A percentile compares a stretch with the other conserved stretches of the same genome.
Conservation (phyloP, 2,329 filamentous ascomycete species). For the Pseudocercospora vitis region DNA sequence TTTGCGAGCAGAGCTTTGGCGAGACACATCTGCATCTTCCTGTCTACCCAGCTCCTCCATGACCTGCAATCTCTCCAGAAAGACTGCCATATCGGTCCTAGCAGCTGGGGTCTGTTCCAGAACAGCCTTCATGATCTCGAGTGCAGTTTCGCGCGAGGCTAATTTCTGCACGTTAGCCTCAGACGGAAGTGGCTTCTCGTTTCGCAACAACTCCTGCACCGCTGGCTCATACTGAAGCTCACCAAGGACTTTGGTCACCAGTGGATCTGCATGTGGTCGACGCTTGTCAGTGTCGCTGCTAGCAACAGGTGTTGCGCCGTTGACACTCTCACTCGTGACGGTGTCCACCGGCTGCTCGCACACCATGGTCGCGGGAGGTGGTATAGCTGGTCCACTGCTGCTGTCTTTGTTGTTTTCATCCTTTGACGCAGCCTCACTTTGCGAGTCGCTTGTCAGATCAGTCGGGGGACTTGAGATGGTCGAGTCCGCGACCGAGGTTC, state of each 20-base stretch:
- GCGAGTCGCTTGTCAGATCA: background rate
- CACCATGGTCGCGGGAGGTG: background rate
- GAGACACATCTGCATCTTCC: background rate
- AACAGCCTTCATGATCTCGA: slow-evolving; percentile 17
- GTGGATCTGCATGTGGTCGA: slow-evolving; percentile 12
- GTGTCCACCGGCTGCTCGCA: background rate
- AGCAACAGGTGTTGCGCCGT: background rate
- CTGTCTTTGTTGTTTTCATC: background rate
- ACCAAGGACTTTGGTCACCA: slow-evolving; percentile 19
- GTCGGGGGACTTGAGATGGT: background rate
- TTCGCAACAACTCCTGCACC: slow-evolving; percentile 14
- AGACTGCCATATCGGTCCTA: slow-evolving; percentile 7
- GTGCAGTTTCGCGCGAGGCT: slow-evolving; percentile 10
- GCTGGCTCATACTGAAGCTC: slow-evolving; percentile 18
- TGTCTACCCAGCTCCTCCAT: slow-evolving; percentile 8
- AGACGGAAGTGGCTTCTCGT: slow-evolving; percentile 9
- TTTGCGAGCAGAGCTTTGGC: background rate
- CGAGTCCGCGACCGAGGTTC: background rate
- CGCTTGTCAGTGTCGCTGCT: slow-evolving; percentile 9
- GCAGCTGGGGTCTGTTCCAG: slow-evolving; percentile 15
- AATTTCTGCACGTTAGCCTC: slow-evolving; percentile 12
- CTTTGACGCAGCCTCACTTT: background rate
- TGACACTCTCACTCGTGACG: background rate
- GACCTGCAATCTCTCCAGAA: slow-evolving; percentile 12
- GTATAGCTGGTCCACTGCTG: background rate